Evolutionary conservation across 1,284 basidiomycete species (phyloP).

Genomic region (Prillingera fragicola): DNA sequence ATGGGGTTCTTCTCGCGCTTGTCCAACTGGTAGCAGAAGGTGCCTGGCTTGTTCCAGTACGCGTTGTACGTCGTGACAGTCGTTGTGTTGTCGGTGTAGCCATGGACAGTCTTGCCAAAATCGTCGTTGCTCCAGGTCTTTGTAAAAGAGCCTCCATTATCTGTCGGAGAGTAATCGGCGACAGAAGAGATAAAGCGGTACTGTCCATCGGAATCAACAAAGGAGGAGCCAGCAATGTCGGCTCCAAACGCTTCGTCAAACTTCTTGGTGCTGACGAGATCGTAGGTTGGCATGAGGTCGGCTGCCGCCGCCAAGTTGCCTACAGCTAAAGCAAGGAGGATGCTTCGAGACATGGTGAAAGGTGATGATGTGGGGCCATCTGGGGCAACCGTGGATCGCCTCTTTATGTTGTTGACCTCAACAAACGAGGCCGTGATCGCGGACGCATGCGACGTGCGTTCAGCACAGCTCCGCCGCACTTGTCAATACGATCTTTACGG

Average conservation of each 20-base stretch:
- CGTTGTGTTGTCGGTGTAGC: not conserved
- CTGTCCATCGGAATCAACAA: not conserved
- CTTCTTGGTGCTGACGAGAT: not conserved
- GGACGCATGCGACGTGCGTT: too few species aligned
- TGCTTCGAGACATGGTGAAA: too few species aligned
- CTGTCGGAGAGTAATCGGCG: not conserved
- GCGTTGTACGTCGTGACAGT: not conserved
- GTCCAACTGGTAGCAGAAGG: constrained; percentile 3
- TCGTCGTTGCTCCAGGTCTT: constrained; percentile 2
- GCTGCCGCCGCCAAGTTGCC: constrained; percentile 1
- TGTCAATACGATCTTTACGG: too few species aligned
- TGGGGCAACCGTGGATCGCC: too few species aligned
- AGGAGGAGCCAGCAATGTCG: constrained; percentile 2
- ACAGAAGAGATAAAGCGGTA: constrained; percentile 1
- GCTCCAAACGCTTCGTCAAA: too few species aligned
- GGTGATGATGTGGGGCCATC: too few species aligned
- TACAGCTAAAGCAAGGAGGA: too few species aligned
- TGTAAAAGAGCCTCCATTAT: not conserved
- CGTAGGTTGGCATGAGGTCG: constrained; percentile 1
- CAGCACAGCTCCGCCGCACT: too few species aligned
- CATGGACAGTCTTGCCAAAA: not conserved
- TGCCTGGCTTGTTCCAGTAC: constrained; percentile 3
- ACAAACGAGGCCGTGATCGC: too few species aligned
- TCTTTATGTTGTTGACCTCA: too few species aligned
- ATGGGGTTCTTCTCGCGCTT: not conserved